Evolutionary conservation across 305 asterid genomes (phyloP), one percentile per base, ranked within the genome.

Genomic region (Andrographis paniculata): DNA sequence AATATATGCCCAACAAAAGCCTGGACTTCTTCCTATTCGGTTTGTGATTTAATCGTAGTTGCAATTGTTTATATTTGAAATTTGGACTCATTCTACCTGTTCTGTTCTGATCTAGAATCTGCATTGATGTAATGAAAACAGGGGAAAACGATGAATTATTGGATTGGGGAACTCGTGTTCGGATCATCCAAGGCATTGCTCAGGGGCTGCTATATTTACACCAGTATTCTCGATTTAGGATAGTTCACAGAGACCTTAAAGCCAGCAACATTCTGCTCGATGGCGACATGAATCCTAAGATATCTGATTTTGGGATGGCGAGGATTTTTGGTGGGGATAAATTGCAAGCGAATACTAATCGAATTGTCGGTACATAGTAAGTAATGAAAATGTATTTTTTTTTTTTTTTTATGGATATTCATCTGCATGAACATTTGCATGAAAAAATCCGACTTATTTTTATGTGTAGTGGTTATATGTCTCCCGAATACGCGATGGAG

Each of bases 301-400:
- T 40, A 16, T 40, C 45, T 17, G 45, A 40, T 40, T 40, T 40
- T n/a, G 45, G 45, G 2, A 9, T 40, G 45, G 45, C 45, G 16
- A 40, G 45, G 19, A 40, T 40, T 4, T 40, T 40, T 18, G 45
- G 45, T n/a, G 45, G 45, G 6, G 14, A 40, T 37, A 24, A 24
- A 24, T 4, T 24, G 30, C 30, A 24, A 24, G 30, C 30, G 30
- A 24, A 24, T 24, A 24, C 30, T 24, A 24, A 24, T 24, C 30
- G 30, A 24, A 24, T 24, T 24, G 30, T 24, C 8, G 30, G 30
- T 6, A 10, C 9, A 37, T 37, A 37, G 10, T 10, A 10, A 37
- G 10, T 10, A 4, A 37, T 2, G 6, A 4, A 37, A 6, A 31
- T 31, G 38, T 31, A 4, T 31, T 6, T 31, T 6, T 31, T 6